A percentile compares a stretch with the other conserved stretches of the same genome.
These are phyloP conservation scores for Candida boidinii DNA, from an alignment of 805 yeast species.

Conservation along the genomic window DNA sequence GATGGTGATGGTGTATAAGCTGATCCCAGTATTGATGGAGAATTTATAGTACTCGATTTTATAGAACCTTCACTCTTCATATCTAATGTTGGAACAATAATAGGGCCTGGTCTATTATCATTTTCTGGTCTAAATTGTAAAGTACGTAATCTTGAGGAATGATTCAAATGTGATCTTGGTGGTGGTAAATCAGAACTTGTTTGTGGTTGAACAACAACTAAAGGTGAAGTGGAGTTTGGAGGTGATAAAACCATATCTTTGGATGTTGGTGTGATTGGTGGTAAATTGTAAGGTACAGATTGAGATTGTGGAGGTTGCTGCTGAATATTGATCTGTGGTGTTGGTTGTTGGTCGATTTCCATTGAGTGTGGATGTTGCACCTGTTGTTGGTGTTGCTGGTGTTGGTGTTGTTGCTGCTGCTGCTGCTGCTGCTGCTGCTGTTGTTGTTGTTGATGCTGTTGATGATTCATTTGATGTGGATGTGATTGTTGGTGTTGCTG, in stretches of 20 bases:
- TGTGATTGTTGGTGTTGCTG: not conserved
- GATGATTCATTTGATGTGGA: not conserved
- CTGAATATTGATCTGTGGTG: constrained; percentile 1
- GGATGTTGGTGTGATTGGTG: constrained; percentile 8
- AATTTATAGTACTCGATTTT: not conserved
- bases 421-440: not conserved
- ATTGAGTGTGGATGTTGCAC: constrained; percentile 1
- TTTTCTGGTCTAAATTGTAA: constrained; percentile 18
- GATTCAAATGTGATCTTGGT: constrained; percentile 15
- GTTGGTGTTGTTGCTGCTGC: not conserved
- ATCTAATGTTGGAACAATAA: constrained; percentile 17
- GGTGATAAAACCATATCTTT: constrained; percentile 6
- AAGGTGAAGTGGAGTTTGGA: constrained; percentile 8
- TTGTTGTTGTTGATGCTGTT: not conserved
- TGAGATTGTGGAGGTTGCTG: constrained; percentile 5
- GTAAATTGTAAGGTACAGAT: not conserved
- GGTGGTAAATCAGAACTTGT: constrained; percentile 19
- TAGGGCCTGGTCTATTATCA: constrained; percentile 23
- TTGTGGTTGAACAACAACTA: constrained; percentile 11
- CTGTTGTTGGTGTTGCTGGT: constrained; percentile 1
- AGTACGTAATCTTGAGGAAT: not conserved
- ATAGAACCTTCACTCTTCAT: constrained; percentile 5
- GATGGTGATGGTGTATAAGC: not conserved
- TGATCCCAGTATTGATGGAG: not conserved
- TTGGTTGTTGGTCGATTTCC: constrained; percentile 3